These are phyloP conservation scores for Eragrostis nindensis DNA, from an alignment of 176 grass and related monocot species.

Conservation along the genomic window DNA sequence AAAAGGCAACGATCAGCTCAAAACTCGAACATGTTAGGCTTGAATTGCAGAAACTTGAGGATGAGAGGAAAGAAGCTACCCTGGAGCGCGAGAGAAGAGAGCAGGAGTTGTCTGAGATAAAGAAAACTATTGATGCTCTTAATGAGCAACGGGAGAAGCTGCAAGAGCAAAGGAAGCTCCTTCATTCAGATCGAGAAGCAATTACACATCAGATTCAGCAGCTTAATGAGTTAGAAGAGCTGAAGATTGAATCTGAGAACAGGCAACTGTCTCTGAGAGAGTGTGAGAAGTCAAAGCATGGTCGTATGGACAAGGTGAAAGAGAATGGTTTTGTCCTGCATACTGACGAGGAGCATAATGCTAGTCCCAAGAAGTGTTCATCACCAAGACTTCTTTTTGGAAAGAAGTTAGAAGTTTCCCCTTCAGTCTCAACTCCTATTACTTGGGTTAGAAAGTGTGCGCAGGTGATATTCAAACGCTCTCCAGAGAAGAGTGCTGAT, in stretches of 20 bases:
- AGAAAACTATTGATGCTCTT: slow-evolving; percentile 62
- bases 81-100: slow-evolving; percentile 74
- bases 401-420: slow-evolving; percentile 50
- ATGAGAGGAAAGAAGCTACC: slow-evolving; percentile 77
- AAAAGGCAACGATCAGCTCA: slow-evolving; percentile 66
- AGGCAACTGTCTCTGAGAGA: slow-evolving; percentile 58
- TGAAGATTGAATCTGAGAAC: slow-evolving; percentile 72
- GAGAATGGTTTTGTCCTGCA: slow-evolving; percentile 25
- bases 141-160: slow-evolving; percentile 85
- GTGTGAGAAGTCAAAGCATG: slow-evolving; percentile 44
- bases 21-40: slow-evolving; percentile 61
- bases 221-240: slow-evolving; percentile 73
- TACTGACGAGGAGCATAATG: slow-evolving; percentile 36
- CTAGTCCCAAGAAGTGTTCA: slow-evolving; percentile 49
- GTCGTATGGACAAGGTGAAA: slow-evolving; percentile 25
- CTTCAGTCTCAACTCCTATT: slow-evolving; percentile 54
- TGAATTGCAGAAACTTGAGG: slow-evolving; percentile 86
- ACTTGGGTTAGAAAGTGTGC: slow-evolving; percentile 84
- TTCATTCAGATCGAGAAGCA: slow-evolving; percentile 77
- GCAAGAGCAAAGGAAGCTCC: slow-evolving; percentile 85
- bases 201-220: slow-evolving; percentile 78
- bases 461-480: slow-evolving; percentile 72
- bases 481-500: slow-evolving; percentile 63
- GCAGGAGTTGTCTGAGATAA: slow-evolving; percentile 74
- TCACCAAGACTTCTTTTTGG: slow-evolving; percentile 44